Evolutionary conservation across 2,329 filamentous ascomycete species (phyloP).

Genomic region (Cladosporium halotolerans): DNA sequence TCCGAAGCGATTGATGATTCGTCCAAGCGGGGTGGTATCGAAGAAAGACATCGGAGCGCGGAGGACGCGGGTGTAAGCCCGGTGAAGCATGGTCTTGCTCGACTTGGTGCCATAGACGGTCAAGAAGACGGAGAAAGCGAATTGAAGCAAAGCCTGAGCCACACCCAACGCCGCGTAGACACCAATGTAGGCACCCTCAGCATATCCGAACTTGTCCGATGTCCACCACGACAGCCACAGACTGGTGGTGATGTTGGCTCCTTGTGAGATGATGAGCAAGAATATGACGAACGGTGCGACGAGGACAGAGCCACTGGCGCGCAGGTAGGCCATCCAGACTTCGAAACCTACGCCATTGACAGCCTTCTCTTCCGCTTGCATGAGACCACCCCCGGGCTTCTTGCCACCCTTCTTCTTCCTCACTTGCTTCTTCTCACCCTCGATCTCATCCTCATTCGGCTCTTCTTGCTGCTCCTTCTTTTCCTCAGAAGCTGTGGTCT

Average conservation of each 20-base stretch:
- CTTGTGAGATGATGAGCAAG: constrained; percentile 67
- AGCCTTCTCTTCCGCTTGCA: constrained; percentile 69
- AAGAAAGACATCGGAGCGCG: constrained; percentile 80
- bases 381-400: constrained; percentile 52
- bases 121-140: constrained; percentile 70
- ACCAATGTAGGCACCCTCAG: constrained; percentile 57
- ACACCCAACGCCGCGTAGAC: constrained; percentile 66
- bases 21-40: constrained; percentile 89
- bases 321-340: constrained; percentile 72
- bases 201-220: constrained; percentile 64
- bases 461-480: constrained; percentile 44
- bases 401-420: constrained; percentile 49
- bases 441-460: constrained; percentile 42
- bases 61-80: constrained; percentile 69
- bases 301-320: constrained; percentile 64
- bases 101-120: constrained; percentile 74
- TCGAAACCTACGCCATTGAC: constrained; percentile 71
- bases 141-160: constrained; percentile 67
- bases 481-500: constrained; percentile 63
- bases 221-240: constrained; percentile 96
- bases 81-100: constrained; percentile 73
- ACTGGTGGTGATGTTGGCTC: constrained; percentile 78
- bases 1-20: constrained; percentile 94
- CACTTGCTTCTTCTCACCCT: constrained; percentile 53
- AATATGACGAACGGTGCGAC: constrained; percentile 60